Evolutionary conservation across 2,329 filamentous ascomycete genomes (phyloP), one percentile per base, ranked within the genome.

Genomic region (Blumeria graminis): DNA sequence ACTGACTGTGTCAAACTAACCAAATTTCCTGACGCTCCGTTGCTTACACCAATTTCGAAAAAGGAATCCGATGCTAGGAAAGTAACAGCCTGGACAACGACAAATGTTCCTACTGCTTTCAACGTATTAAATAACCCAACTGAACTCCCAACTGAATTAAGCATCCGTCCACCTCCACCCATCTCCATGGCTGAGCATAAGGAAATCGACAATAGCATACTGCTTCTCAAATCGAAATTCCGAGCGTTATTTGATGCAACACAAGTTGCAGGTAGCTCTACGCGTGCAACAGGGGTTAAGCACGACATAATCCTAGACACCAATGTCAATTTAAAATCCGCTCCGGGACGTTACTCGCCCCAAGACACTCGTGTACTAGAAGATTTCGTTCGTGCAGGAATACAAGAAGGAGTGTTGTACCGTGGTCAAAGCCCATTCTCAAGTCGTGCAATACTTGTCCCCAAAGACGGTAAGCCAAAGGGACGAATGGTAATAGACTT

Each of bases 401-500:
- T 54, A 22, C 18, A 54, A 22, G 28, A 54, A 22, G 51, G 51
- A 6, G 41, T 54, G 22, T 1, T 54, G 6, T 54, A 18, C 32
- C 39, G 16, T 11, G 51, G 34, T 13, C 34, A 54, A 39, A 54
- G 51, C 14, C 51, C 34, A 5, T 39, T 18, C 22, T 54, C 35
- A 11, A 54, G 51, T 39, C 34, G 51, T 22, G 51, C 51, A 3
- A 18, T 54, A 28, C 34, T 54, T 2, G 34, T 54, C 4, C 51
- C 51, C 11, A 54, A 54, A 28, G 51, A 54, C 33, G 35, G 35
- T 18, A 54, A 39, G 13, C 51, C 51, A 18, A 54, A 54, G 28
- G 34, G 51, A 13, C 51, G 51, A 39, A 54, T 54, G 18, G 51
- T 54, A 7, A 54, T 39, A 18, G 51, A 54, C 28, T 54, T 54